These are phyloP conservation scores for Morella rubra DNA, from an alignment of 306 rosid genomes.

Conservation along the genomic window DNA sequence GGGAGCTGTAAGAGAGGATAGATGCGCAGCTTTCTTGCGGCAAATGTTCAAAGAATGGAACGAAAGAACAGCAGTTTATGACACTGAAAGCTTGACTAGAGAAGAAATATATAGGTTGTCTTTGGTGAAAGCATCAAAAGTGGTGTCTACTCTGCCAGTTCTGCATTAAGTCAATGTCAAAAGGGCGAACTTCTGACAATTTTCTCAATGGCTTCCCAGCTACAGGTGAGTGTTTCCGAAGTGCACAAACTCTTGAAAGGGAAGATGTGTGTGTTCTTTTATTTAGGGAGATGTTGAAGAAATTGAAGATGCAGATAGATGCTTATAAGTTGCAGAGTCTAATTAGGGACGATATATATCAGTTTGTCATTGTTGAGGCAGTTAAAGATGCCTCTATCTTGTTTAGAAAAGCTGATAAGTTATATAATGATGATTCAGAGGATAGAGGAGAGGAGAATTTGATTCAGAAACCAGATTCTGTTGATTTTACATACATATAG, in stretches of 20 bases:
- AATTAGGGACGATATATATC: slow-evolving; percentile 40
- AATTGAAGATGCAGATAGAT: slow-evolving; percentile 48
- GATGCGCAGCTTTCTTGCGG: slow-evolving; percentile 30
- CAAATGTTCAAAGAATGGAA: slow-evolving; percentile 41
- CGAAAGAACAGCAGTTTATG: slow-evolving; percentile 29
- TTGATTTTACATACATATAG: neutral
- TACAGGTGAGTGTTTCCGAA: neutral
- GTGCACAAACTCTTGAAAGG: slow-evolving; percentile 30
- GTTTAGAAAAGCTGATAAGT: slow-evolving; percentile 14
- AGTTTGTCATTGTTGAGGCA: slow-evolving; percentile 40
- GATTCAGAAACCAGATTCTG: slow-evolving; percentile 31
- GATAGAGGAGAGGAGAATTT: slow-evolving; percentile 32
- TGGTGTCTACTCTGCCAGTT: slow-evolving; percentile 17
- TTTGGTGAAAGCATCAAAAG: slow-evolving; percentile 39
- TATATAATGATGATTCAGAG: slow-evolving; percentile 21
- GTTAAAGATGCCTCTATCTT: slow-evolving; percentile 34
- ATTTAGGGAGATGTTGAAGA: slow-evolving; percentile 36
- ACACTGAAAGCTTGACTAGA: slow-evolving; percentile 26
- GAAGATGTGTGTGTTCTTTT: slow-evolving; percentile 52
- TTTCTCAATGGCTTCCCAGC: neutral
- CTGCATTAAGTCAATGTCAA: slow-evolving; percentile 22
- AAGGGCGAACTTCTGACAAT: slow-evolving; percentile 16
- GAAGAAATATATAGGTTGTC: slow-evolving; percentile 40
- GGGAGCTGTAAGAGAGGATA: slow-evolving; percentile 38
- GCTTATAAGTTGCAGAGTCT: slow-evolving; percentile 31